These are phyloP conservation scores for Lonicera japonica DNA, from an alignment of 129 eudicot species.

Conservation along the genomic window DNA sequence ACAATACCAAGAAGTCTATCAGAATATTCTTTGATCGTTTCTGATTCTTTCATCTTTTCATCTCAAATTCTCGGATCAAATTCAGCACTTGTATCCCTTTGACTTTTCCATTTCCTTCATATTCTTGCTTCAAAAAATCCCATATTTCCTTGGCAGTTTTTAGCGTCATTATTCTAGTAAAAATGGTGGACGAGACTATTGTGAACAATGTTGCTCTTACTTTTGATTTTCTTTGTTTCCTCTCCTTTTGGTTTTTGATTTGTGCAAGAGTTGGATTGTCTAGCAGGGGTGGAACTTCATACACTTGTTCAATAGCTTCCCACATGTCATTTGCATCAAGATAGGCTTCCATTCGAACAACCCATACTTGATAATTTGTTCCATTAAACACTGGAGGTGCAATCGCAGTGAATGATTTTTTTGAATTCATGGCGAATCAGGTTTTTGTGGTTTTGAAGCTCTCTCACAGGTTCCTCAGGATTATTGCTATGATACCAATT, in stretches of 20 bases:
- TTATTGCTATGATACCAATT: background rate
- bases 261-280: slow-evolving; percentile 15
- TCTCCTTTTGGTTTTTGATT: slow-evolving; percentile 11
- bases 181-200: background rate
- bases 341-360: background rate
- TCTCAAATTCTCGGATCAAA: slow-evolving; percentile 3
- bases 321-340: slow-evolving; percentile 7
- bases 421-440: too few relatives aligned
- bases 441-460: background rate
- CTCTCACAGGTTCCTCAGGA: background rate
- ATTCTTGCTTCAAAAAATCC: slow-evolving; percentile 13
- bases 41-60: slow-evolving; percentile 15
- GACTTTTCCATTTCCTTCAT: background rate
- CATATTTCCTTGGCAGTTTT: slow-evolving; percentile 2
- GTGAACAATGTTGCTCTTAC: background rate
- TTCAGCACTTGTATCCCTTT: background rate
- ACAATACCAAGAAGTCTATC: too few relatives aligned
- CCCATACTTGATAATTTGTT: too few relatives aligned
- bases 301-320: slow-evolving; percentile 9
- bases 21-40: too few relatives aligned
- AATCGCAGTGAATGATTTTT: background rate
- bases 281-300: slow-evolving; percentile 5
- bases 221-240: slow-evolving; percentile 7
- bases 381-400: slow-evolving; percentile 11
- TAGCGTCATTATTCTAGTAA: slow-evolving; percentile 11